These are phyloP conservation scores for Delonix regia DNA, from an alignment of 306 rosid genomes.

Conservation along the genomic window DNA sequence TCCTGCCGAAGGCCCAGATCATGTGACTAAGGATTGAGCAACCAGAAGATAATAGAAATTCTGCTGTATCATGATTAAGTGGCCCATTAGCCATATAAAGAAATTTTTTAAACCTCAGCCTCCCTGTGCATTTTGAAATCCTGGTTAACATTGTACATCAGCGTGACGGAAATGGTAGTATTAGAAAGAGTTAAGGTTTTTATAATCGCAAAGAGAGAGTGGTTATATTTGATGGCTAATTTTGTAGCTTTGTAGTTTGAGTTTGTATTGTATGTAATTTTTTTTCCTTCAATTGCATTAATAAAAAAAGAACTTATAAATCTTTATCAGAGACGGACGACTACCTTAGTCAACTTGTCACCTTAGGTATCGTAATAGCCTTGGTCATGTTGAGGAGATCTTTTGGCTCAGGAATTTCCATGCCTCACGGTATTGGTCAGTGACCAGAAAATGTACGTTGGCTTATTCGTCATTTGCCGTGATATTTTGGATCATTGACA, in stretches of 20 bases:
- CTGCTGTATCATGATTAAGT: conserved; percentile 14
- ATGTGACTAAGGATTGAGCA: conserved; percentile 50
- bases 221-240: conserved; percentile 40
- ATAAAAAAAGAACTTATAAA: conserved; percentile 4
- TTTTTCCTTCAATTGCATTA: conserved; percentile 3
- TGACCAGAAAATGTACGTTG: neutral
- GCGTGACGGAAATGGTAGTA: conserved; percentile 19
- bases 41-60: conserved; percentile 25
- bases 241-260: conserved; percentile 33
- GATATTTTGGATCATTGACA: conserved; percentile 1
- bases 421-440: neutral
- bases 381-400: neutral
- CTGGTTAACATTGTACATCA: conserved; percentile 25
- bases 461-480: neutral
- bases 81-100: conserved; percentile 29
- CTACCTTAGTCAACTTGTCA: conserved; percentile 13
- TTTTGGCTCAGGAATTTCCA: neutral
- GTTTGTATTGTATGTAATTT: conserved; percentile 34
- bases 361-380: neutral
- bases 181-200: conserved; percentile 24
- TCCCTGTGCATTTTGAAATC: conserved; percentile 26
- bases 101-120: conserved; percentile 23
- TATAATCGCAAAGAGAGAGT: conserved; percentile 6
- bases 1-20: conserved; percentile 53
- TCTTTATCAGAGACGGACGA: conserved; percentile 22